phyloP scores from a whole-genome alignment of 1,284 basidiomycete genomes.

The Veloboletus limbatus region DNA sequence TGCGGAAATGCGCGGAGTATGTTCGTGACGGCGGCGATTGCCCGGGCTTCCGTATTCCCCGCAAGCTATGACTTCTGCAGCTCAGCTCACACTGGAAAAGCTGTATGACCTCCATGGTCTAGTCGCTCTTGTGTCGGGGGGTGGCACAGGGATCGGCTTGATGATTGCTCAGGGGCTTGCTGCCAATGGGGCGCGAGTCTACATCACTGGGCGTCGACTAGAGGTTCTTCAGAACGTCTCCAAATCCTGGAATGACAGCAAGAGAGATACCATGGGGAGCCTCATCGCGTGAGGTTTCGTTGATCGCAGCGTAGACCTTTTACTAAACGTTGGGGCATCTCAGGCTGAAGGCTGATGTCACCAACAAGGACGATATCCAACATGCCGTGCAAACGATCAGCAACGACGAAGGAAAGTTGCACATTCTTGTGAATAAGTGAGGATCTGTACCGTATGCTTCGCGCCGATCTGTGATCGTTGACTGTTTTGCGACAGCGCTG shows the following conservation, averaged over 20 bases:
- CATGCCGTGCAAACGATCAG: slow-evolving; percentile 46
- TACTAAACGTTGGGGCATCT: not conserved
- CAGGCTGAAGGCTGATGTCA: slow-evolving; percentile 70
- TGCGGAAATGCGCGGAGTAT: too few species aligned
- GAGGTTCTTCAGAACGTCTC: slow-evolving; percentile 60
- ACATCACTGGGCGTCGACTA: slow-evolving; percentile 68
- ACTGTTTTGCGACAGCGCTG: slow-evolving; percentile 49
- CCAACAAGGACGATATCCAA: slow-evolving; percentile 63
- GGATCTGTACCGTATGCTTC: slow-evolving; percentile 17
- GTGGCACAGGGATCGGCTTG: slow-evolving; percentile 76
- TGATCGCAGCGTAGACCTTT: slow-evolving; percentile 3
- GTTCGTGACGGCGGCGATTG: too few species aligned
- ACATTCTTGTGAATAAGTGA: slow-evolving; percentile 80
- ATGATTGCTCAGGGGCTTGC: slow-evolving; percentile 77
- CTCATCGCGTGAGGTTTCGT: slow-evolving; percentile 53
- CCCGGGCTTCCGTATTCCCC: too few species aligned
- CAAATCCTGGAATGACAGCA: slow-evolving; percentile 44
- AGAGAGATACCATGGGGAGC: slow-evolving; percentile 39
- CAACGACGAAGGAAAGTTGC: slow-evolving; percentile 59
- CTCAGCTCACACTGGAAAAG: slow-evolving; percentile 34
- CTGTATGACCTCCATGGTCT: slow-evolving; percentile 60
- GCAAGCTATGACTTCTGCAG: slow-evolving; percentile 28
- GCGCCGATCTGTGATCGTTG: slow-evolving; percentile 2
- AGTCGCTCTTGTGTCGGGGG: slow-evolving; percentile 75
- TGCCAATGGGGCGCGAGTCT: slow-evolving; percentile 77